phyloP scores from a whole-genome alignment of 306 rosid genomes.

The Vigna trinervia region DNA sequence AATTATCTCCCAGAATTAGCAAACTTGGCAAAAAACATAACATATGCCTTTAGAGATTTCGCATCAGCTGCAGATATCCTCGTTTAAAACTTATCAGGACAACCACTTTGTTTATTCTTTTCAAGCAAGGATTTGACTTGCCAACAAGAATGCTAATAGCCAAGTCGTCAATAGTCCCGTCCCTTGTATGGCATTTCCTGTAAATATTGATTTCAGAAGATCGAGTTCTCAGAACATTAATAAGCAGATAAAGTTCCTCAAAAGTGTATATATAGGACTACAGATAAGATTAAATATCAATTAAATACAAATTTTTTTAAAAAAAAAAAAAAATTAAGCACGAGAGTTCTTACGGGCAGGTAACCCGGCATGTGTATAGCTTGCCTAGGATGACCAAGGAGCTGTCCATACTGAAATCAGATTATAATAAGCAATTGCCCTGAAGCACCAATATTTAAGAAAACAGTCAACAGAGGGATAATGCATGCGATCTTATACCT shows the following conservation, averaged over 20 bases:
- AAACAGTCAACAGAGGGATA: conserved; percentile 21
- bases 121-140: conserved; percentile 39
- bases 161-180: conserved; percentile 68
- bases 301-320: neutral
- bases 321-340: neutral
- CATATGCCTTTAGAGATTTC: conserved; percentile 29
- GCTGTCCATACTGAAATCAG: conserved; percentile 83
- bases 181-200: conserved; percentile 93
- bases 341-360: conserved; percentile 79
- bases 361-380: conserved; percentile 81
- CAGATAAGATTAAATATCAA: conserved; percentile 1
- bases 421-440: conserved; percentile 29
- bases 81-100: conserved; percentile 45
- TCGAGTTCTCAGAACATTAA: conserved; percentile 10
- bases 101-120: conserved; percentile 46
- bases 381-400: conserved; percentile 85
- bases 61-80: conserved; percentile 42
- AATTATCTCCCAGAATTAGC: conserved; percentile 42
- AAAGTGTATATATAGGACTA: conserved; percentile 2
- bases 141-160: conserved; percentile 42
- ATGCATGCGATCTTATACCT: conserved; percentile 56
- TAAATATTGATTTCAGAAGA: conserved; percentile 31
- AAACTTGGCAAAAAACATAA: conserved; percentile 35
- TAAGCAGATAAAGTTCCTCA: neutral
- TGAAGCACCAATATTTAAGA: conserved; percentile 23